Evolutionary conservation across 2,329 filamentous ascomycete genomes (phyloP).

Genomic region (Fusarium nisikadoi): DNA sequence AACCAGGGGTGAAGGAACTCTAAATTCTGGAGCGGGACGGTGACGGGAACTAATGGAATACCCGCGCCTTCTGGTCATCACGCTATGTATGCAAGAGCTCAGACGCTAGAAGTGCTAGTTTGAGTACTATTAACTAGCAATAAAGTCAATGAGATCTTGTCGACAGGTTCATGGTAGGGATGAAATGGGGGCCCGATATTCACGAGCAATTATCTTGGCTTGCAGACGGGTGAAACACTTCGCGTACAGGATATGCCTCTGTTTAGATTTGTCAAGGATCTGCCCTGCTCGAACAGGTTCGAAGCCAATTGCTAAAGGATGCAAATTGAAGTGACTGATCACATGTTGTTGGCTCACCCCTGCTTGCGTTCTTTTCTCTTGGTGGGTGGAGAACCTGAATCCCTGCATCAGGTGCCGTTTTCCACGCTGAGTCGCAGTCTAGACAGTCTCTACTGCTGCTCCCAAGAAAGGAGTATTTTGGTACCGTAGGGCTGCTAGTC

Average conservation of each 20-base stretch:
- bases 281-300: neutral
- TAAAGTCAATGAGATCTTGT: neutral
- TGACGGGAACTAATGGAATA: neutral
- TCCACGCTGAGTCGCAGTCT: neutral
- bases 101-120: neutral
- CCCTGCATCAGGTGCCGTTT: neutral
- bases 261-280: neutral
- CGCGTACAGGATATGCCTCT: neutral
- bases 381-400: neutral
- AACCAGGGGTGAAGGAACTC: neutral
- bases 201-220: neutral
- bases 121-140: neutral
- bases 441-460: neutral
- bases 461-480: neutral
- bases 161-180: too few relatives aligned
- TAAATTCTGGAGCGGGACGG: neutral
- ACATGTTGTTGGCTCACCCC: neutral
- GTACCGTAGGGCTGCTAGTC: neutral
- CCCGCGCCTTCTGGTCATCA: neutral
- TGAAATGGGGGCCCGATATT: neutral
- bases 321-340: neutral
- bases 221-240: neutral
- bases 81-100: neutral
- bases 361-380: neutral
- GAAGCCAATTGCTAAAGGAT: fast-evolving